A percentile compares a stretch with the other conserved stretches of the same genome.
These are phyloP conservation scores for Ophiostoma ulmi DNA, from an alignment of 2,329 filamentous ascomycete genomes.

Conservation along the genomic window DNA sequence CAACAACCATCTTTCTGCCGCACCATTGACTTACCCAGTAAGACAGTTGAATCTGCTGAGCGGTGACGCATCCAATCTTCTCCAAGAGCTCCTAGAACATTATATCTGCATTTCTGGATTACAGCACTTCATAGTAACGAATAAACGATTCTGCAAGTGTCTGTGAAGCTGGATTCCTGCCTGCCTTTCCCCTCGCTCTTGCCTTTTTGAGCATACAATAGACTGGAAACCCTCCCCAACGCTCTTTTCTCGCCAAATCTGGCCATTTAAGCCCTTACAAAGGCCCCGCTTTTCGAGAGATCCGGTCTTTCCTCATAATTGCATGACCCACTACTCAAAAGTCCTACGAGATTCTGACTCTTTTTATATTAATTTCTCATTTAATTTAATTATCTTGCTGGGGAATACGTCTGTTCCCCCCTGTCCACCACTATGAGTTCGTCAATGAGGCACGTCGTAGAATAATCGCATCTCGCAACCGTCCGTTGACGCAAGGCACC, in stretches of 20 bases:
- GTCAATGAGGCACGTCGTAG: slow-evolving; percentile 19
- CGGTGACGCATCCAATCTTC: neutral
- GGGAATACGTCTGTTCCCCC: neutral
- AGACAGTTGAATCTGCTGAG: neutral
- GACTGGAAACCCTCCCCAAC: neutral
- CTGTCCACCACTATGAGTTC: neutral
- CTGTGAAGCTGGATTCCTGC: neutral
- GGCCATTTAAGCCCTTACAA: neutral
- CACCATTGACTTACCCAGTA: neutral
- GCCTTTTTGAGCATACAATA: neutral
- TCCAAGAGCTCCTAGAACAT: neutral
- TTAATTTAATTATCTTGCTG: neutral
- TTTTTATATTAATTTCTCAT: neutral
- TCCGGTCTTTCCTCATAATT: slow-evolving; percentile 5
- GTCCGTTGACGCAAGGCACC: slow-evolving; percentile 13
- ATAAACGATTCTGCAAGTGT: neutral
- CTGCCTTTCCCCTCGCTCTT: neutral
- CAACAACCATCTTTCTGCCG: neutral
- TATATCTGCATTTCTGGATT: neutral
- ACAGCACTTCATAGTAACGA: neutral
- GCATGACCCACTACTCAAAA: slow-evolving; percentile 9
- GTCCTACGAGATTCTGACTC: slow-evolving; percentile 16
- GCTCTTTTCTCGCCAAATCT: slow-evolving; percentile 4
- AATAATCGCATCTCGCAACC: slow-evolving; percentile 12
- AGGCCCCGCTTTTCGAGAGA: slow-evolving; percentile 4